A percentile compares a stretch with the other conserved stretches of the same genome.
Evolutionary conservation across 1,139 yeast genomes (phyloP).

Genomic region (Magnusiomyces tetraspermus): DNA sequence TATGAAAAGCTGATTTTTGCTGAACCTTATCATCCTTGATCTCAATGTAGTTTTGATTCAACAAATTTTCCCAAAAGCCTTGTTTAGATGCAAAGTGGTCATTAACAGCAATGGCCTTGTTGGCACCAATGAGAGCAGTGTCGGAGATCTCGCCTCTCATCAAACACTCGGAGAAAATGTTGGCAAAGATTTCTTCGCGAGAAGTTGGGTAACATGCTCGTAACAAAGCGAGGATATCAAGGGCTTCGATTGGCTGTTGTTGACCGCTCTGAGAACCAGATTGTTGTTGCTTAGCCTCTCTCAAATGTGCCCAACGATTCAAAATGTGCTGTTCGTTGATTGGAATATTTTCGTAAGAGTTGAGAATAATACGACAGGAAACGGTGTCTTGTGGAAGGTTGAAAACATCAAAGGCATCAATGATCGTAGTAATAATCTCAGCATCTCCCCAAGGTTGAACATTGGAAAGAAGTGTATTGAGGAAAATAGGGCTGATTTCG

Average conservation of each 20-base stretch:
- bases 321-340: slow-evolving; percentile 49
- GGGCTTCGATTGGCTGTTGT: slow-evolving; percentile 63
- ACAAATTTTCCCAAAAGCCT: slow-evolving; percentile 8
- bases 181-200: slow-evolving; percentile 12
- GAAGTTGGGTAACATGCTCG: slow-evolving; percentile 23
- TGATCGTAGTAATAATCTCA: slow-evolving; percentile 52
- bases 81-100: slow-evolving; percentile 8
- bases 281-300: slow-evolving; percentile 37
- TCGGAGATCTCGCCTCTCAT: slow-evolving; percentile 7
- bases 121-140: slow-evolving; percentile 6
- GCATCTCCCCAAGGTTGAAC: slow-evolving; percentile 61
- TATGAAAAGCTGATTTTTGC: slow-evolving; percentile 4
- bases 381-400: slow-evolving; percentile 57
- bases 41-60: slow-evolving; percentile 13
- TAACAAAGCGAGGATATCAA: slow-evolving; percentile 75
- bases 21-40: slow-evolving; percentile 6
- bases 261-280: too few relatives aligned
- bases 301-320: slow-evolving; percentile 13
- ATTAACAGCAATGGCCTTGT: slow-evolving; percentile 8
- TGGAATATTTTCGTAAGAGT: slow-evolving; percentile 60
- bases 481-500: slow-evolving; percentile 58
- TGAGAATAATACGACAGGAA: slow-evolving; percentile 65
- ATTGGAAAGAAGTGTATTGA: slow-evolving; percentile 67
- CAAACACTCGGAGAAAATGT: slow-evolving; percentile 10
- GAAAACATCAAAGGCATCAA: slow-evolving; percentile 52